Evolutionary conservation across 345 rosid genomes (phyloP), one percentile per base, ranked within the genome.

Genomic region (Mallotus nudiflorus): DNA sequence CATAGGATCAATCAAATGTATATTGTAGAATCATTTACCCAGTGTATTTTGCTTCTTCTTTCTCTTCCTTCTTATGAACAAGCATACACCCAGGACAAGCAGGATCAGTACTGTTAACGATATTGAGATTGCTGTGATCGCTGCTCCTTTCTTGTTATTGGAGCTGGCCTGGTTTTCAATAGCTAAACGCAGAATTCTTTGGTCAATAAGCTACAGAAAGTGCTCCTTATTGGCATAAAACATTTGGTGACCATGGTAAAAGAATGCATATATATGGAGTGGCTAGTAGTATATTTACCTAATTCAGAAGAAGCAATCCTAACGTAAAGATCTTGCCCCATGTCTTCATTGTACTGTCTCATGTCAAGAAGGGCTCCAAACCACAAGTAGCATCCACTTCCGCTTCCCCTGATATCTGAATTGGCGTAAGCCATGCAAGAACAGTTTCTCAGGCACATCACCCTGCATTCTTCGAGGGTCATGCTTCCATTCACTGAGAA

Each of bases 361-460:
- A 49, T 68, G 35, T 68, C 81, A n/a, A 62, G 1, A n/a, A 77
- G 66, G 37, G 49, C 70, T 22, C 49, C 61, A 19, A 67, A 73
- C 81, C 81, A 77, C 0, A 72, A 33, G 22, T 62, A 50, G 44
- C 81, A 77, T 16, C 81, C 81, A 5, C 70, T 62, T 27, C 81
- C 66, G 10, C 22, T n/a, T 39, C 13, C 66, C 49, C 62, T 65
- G 12, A 67, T 50, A 68, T 77, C 66, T 2, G 52, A 68, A 64
- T 48, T 48, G 12, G 81, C 60, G 68, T 72, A 77, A 8, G 70
- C 77, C 40, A 19, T 78, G 31, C 81, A 78, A 7, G 67, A 62
- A 54, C 77, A 78, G 27, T 78, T 64, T 4, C 64, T 58, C 58
- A 67, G 50, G 67, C 81, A 65, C 13, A 19, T 16, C 25, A 49